Evolutionary conservation across 2,329 filamentous ascomycete species (phyloP), one percentile per base, ranked within the genome.

Genomic region (Epichloe uncinata): DNA sequence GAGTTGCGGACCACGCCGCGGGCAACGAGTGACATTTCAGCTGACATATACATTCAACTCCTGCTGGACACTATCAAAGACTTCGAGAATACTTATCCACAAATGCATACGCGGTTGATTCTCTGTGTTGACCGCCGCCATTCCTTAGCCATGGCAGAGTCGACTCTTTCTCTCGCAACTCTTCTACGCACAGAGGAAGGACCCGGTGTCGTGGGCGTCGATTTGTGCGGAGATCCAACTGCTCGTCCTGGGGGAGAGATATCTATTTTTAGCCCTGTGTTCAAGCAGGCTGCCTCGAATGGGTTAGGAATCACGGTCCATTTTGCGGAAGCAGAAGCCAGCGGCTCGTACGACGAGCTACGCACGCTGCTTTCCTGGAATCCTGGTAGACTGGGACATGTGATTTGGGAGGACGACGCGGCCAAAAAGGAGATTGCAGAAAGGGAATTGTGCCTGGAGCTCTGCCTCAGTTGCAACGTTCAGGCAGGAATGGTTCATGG

Each of bases 391-490:
- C 67, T 94, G 9, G 87, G 87, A 0, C 87, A 93, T 66, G 85
- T 89, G 9, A 88, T 91, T 49, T 80, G 87, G 62, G 81, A 88
- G 2, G 75, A 80, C 0, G 74, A 81, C 1, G 65, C 67, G 26
- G 67, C 82, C n/a, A 81, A 76, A 60, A 60, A 65, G 42, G 72
- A 78, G 56, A 85, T 74, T 50, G 63, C 67, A 11, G 58, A 62
- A 43, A 69, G 71, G 12, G 71, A 71, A 1, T 61, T 90, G 30
- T 85, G 83, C 2, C 64, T 93, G 12, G 87, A 93, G 65, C 62
- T 93, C 37, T 93, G 87, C 53, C 67, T 93, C 53, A 87, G 82
- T 56, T 91, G 87, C 64, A 93, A 93, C 58, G 85, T 93, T 2
- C 78, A 83, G 56, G 84, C 84, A 2, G 81, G 79, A 55, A 81